Evolutionary conservation across 805 yeast genomes (phyloP).

Genomic region (Metschnikowia aberdeeniae): DNA sequence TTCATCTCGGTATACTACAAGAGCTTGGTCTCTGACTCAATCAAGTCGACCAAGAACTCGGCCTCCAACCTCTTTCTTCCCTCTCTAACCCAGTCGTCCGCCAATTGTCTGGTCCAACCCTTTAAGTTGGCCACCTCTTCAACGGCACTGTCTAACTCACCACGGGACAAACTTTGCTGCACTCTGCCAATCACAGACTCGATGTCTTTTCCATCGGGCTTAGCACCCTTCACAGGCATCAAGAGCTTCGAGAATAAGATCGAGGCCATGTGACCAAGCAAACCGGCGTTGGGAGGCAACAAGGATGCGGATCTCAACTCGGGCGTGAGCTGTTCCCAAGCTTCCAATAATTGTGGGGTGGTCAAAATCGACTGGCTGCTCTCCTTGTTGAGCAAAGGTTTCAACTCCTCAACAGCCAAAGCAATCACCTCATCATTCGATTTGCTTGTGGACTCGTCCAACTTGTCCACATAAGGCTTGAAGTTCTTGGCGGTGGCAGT

Average conservation of each 20-base stretch:
- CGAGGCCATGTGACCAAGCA: constrained; percentile 86
- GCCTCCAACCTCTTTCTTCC: constrained; percentile 87
- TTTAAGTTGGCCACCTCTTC: constrained; percentile 85
- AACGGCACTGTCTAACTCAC: constrained; percentile 81
- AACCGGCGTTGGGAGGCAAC: constrained; percentile 93
- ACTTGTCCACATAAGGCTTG: constrained; percentile 37
- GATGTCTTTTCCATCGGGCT: constrained; percentile 74
- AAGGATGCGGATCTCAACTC: constrained; percentile 86
- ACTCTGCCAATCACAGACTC: constrained; percentile 89
- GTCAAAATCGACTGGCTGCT: constrained; percentile 58
- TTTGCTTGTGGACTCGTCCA: constrained; percentile 20
- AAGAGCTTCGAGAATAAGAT: constrained; percentile 69
- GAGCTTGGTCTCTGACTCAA: constrained; percentile 59
- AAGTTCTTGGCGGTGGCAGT: constrained; percentile 24
- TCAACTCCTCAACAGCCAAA: constrained; percentile 31
- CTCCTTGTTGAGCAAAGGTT: constrained; percentile 33
- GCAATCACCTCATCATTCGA: constrained; percentile 33
- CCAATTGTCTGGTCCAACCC: constrained; percentile 90
- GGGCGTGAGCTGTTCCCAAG: constrained; percentile 77
- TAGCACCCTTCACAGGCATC: constrained; percentile 70
- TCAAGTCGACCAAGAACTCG: constrained; percentile 68
- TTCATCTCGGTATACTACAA: constrained; percentile 19
- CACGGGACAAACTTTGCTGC: constrained; percentile 64
- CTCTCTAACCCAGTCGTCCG: constrained; percentile 87
- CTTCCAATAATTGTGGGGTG: constrained; percentile 68